Conservation (phyloP, 2,329 filamentous ascomycete species). For the Ophiognomonia clavigignenti-juglandacearum region DNA sequence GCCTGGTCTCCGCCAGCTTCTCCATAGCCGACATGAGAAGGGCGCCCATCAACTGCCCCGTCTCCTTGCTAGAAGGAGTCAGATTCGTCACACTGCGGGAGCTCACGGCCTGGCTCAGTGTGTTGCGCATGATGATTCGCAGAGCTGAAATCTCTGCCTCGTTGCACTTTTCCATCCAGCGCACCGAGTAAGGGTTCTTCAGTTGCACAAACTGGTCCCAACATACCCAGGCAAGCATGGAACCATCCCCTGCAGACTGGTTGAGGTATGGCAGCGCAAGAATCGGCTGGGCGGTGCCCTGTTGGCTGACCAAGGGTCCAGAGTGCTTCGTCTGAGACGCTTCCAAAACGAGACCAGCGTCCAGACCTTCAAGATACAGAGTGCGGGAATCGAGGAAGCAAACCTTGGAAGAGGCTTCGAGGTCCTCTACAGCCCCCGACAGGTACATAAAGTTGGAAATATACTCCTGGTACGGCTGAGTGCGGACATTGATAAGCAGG, state of each 20-base stretch:
- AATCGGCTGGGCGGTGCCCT: background rate
- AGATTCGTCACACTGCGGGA: background rate
- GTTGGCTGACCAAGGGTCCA: background rate
- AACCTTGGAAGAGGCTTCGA: background rate
- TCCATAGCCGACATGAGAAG: background rate
- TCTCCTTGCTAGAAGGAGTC: background rate
- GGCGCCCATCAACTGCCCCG: background rate
- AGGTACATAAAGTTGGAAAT: background rate
- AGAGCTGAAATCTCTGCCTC: background rate
- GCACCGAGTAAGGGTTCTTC: background rate
- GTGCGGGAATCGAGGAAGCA: background rate
- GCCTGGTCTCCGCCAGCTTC: background rate
- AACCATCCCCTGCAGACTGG: background rate
- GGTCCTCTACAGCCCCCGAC: background rate
- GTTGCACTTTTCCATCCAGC: background rate
- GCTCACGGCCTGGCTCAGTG: background rate
- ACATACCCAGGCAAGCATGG: background rate
- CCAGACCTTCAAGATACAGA: background rate
- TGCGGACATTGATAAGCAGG: background rate
- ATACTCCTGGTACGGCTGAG: background rate
- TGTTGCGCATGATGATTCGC: background rate
- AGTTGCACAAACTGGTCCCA: background rate
- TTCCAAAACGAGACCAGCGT: background rate
- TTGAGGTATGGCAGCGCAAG: background rate
- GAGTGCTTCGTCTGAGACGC: background rate